Percentiles rank a stretch among this genome's conserved stretches.
phyloP scores from a whole-genome alignment of 1,284 basidiomycete genomes.

The Termitomyces sp. region DNA sequence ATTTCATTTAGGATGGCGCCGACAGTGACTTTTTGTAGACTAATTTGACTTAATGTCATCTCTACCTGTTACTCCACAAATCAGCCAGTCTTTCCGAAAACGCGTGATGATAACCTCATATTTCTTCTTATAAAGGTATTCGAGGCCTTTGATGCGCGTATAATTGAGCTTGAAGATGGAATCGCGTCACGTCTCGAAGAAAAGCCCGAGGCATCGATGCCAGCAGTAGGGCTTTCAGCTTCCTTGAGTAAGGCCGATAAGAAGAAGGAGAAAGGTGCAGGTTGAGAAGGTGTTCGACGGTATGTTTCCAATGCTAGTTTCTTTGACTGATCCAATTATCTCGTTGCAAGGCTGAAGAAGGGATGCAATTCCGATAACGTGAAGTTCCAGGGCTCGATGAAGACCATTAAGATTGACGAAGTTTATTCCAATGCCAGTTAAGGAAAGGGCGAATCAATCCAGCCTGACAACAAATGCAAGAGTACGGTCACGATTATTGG shows the following conservation, averaged over 20 bases:
- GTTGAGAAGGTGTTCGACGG: constrained; percentile 37
- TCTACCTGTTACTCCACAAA: constrained; percentile 19
- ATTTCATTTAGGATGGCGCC: neutral
- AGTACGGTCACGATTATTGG: constrained; percentile 33
- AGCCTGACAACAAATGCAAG: constrained; percentile 34
- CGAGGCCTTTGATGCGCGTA: constrained; percentile 33
- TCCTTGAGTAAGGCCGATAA: constrained; percentile 29
- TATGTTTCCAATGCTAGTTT: constrained; percentile 15
- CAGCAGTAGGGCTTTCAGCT: constrained; percentile 17
- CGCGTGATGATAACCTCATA: constrained; percentile 1
- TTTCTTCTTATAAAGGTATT: constrained; percentile 22
- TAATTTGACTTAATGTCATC: constrained; percentile 20
- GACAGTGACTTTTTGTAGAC: constrained; percentile 6
- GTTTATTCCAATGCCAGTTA: constrained; percentile 31
- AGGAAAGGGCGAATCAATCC: constrained; percentile 28
- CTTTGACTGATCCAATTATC: neutral
- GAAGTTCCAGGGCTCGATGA: constrained; percentile 36
- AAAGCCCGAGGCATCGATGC: constrained; percentile 15
- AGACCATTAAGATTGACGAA: constrained; percentile 34
- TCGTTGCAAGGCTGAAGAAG: constrained; percentile 30
- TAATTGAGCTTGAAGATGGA: constrained; percentile 37
- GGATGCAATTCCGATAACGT: constrained; percentile 34
- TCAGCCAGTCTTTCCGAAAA: neutral
- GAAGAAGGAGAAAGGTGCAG: constrained; percentile 34
- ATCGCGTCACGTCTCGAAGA: constrained; percentile 25